Conservation (phyloP, 2,329 filamentous ascomycete species). For the Fusarium irregulare region DNA sequence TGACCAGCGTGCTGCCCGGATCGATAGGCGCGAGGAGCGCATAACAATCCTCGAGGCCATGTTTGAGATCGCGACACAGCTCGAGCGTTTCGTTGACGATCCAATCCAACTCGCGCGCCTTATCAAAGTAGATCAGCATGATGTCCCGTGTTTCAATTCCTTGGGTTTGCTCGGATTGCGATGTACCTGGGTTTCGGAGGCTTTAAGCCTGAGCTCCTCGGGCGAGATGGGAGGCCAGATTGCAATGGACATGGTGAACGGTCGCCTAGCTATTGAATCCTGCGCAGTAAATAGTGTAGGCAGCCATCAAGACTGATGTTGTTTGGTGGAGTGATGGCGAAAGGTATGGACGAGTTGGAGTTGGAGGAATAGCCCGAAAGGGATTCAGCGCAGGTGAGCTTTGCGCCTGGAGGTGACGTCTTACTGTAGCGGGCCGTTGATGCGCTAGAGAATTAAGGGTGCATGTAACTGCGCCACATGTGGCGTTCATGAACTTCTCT, state of each 20-base stretch:
- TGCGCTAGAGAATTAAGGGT: conserved; percentile 8
- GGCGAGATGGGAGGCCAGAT: conserved; percentile 68
- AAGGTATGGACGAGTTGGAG: conserved; percentile 35
- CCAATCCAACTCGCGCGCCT: conserved; percentile 67
- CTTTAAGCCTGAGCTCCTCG: conserved; percentile 61
- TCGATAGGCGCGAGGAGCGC: conserved; percentile 86
- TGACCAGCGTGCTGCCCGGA: conserved; percentile 86
- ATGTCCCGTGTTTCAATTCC: background rate
- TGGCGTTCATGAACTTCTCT: conserved; percentile 9
- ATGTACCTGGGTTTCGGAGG: conserved; percentile 64
- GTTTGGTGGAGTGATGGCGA: conserved; percentile 8
- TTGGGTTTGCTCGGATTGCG: background rate
- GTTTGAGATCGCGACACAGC: conserved; percentile 62
- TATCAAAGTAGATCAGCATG: conserved; percentile 47
- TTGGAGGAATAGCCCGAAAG: conserved; percentile 30
- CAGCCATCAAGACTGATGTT: conserved; percentile 37
- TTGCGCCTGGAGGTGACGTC: conserved; percentile 35
- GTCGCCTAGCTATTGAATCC: conserved; percentile 21
- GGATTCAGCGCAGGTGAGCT: conserved; percentile 15
- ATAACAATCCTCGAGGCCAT: conserved; percentile 88
- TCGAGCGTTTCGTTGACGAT: conserved; percentile 62
- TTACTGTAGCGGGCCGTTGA: conserved; percentile 13
- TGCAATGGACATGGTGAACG: conserved; percentile 64
- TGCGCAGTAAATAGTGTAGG: conserved; percentile 21
- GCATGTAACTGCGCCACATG: conserved; percentile 34